A percentile compares a stretch with the other conserved stretches of the same genome.
These are phyloP conservation scores for Verticillium zaregamsianum DNA, from an alignment of 2,329 filamentous ascomycete species.

Conservation along the genomic window DNA sequence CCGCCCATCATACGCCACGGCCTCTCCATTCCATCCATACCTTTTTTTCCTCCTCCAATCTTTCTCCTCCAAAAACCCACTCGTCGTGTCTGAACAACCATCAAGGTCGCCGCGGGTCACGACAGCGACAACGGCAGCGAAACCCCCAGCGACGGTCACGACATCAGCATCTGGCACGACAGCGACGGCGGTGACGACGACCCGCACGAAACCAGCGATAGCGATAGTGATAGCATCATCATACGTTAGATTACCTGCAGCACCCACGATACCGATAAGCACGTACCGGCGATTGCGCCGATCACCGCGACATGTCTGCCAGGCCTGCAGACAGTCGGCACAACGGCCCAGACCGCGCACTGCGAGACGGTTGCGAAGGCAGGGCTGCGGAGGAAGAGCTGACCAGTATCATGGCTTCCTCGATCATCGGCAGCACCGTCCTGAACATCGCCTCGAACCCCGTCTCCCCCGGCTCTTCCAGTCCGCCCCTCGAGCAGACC, in stretches of 20 bases:
- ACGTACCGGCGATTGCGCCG: background rate
- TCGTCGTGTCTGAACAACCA: background rate
- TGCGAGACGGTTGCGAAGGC: background rate
- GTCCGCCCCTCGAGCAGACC: constrained; percentile 43
- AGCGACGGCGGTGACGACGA: background rate
- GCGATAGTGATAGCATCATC: background rate
- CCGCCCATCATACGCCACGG: constrained; percentile 12
- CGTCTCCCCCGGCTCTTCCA: constrained; percentile 49
- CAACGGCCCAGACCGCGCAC: background rate
- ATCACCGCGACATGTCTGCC: background rate
- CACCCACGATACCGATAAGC: background rate
- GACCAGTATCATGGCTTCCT: constrained; percentile 27
- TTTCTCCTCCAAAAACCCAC: background rate
- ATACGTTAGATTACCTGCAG: background rate
- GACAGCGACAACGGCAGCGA: background rate
- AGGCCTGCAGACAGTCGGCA: background rate
- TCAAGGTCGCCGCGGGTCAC: background rate
- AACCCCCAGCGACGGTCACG: background rate
- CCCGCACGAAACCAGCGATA: background rate
- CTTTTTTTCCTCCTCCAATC: constrained; percentile 3
- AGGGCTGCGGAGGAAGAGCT: constrained; percentile 22
- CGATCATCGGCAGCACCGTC: constrained; percentile 26
- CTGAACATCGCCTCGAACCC: constrained; percentile 46
- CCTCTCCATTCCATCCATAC: constrained; percentile 8
- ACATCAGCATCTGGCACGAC: background rate